Conservation (phyloP, 2,329 filamentous ascomycete species). For the Sclerotinia spermophila region DNA sequence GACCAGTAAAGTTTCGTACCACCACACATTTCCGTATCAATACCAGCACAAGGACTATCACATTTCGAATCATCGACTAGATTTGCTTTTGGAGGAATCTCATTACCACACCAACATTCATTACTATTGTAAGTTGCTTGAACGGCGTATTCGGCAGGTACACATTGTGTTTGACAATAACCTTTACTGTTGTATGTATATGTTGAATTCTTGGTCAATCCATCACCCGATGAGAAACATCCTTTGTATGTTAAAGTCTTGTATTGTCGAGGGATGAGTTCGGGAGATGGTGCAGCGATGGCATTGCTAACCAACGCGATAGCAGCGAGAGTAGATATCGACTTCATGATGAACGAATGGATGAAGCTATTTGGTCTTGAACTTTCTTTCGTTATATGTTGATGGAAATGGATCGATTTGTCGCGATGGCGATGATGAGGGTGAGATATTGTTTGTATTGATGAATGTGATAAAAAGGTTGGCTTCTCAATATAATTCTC, state of each 20-base stretch:
- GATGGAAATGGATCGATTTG: not conserved
- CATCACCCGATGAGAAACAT: constrained; percentile 31
- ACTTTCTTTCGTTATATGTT: constrained; percentile 11
- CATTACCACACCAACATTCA: constrained; percentile 36
- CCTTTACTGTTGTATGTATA: constrained; percentile 33
- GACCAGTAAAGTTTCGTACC: constrained; percentile 26
- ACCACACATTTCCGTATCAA: constrained; percentile 33
- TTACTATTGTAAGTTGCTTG: constrained; percentile 29
- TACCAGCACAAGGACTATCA: constrained; percentile 32
- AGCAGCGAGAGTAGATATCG: constrained; percentile 25
- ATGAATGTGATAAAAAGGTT: not conserved
- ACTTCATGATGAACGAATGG: constrained; percentile 30
- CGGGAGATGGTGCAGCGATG: constrained; percentile 20
- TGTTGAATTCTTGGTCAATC: constrained; percentile 31
- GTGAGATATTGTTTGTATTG: not conserved
- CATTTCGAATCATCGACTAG: constrained; percentile 28
- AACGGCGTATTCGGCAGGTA: constrained; percentile 22
- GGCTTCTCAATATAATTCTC: not conserved
- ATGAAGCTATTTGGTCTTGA: constrained; percentile 25
- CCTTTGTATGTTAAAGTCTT: constrained; percentile 25
- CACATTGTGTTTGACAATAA: constrained; percentile 30
- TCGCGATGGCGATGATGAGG: not conserved
- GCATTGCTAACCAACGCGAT: constrained; percentile 24
- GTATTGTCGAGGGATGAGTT: not conserved
- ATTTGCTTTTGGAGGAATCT: constrained; percentile 29